Evolutionary conservation across 2,329 filamentous ascomycete species (phyloP), one percentile per base, ranked within the genome.

Genomic region (Phialophora chinensis): DNA sequence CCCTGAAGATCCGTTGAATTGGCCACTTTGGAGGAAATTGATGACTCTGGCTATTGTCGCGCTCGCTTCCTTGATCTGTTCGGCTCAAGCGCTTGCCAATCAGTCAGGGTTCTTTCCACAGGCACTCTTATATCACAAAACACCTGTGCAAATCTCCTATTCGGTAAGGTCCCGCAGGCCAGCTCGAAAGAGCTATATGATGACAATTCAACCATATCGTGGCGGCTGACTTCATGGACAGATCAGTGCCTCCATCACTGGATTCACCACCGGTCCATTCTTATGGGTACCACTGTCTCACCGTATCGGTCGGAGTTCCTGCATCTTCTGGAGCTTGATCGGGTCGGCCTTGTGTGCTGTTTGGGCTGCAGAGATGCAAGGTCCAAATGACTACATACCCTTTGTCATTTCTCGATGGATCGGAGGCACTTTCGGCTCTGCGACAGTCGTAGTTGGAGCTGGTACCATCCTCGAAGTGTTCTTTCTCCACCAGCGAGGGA

Each of bases 331-430:
- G 72, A 69, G 64, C 47, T 47, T 74, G 33, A 33, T 73, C 12
- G 29, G 29, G 29, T 66, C 61, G 10, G 55, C 61, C 14, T 63
- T 73, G 27, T 63, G 55, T 8, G 67, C 65, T 29, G 71, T 75
- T 8, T 75, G 74, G 74, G 58, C 72, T 4, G 73, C 72, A 7
- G 29, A 60, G 1, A 75, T 75, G 73, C 74, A 72, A 12, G 52
- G 60, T 3, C 27, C 31, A 17, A 64, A 65, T 55, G 65, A 74
- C 25, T 74, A 71, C 49, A 66, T 63, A 27, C 44, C 67, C 0
- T 73, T 73, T 42, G 61, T 70, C 23, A 29, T 31, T 31, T 31
- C 29, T 1, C 29, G 29, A 31, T 31, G 29, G 5, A 8, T 31
- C 29, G 29, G 29, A 31, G 29, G 29, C 29, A 31, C 29, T 31